Evolutionary conservation across 345 rosid species (phyloP), one percentile per base, ranked within the genome.

Genomic region (Linum tenue): DNA sequence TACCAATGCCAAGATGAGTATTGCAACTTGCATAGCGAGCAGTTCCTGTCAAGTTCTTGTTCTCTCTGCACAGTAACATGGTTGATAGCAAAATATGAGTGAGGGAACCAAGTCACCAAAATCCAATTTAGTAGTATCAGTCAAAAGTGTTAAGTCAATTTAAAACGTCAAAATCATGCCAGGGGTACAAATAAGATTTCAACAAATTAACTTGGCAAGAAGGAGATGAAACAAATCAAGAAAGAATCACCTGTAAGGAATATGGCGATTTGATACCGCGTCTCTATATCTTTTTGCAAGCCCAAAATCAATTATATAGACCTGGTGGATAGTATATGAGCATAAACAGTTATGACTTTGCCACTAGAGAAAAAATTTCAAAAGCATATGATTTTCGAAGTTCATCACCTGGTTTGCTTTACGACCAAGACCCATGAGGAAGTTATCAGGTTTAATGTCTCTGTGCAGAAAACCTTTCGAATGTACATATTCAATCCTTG

Each of bases 1-100:
- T 80, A 94, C 99, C 97, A 71, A 90, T 94, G 59, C 99, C 99
- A 68, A 88, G 99, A 77, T 94, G 99, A 22, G 99, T 90, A 69
- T 94, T 94, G 80, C 97, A 85, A 78, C 99, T 94, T 7, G 97
- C 97, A 81, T 94, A 94, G 15, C 97, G 78, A 36, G 99, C 99
- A 62, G 99, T 94, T 64, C 99, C 99, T 0, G 97, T 94, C 72
- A 94, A 80, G 70, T 86, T 94, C 69, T 94, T 94, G 71, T 94
- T 90, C 70, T 94, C 99, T 86, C 99, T 94, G 84, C 37, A 66
- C 3, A 15, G 7, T 2, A 17, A 7, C 1, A 41, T 22, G 7
- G 41, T 51, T 16, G 38, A 35, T 31, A 15, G 7, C 40, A 64
- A 57, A 43, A 59, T 6, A 36, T 51, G 59, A 50, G 37, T 15